A percentile compares a stretch with the other conserved stretches of the same genome.
Evolutionary conservation across 257 asterid species (phyloP).

Genomic region (Rhazya stricta): DNA sequence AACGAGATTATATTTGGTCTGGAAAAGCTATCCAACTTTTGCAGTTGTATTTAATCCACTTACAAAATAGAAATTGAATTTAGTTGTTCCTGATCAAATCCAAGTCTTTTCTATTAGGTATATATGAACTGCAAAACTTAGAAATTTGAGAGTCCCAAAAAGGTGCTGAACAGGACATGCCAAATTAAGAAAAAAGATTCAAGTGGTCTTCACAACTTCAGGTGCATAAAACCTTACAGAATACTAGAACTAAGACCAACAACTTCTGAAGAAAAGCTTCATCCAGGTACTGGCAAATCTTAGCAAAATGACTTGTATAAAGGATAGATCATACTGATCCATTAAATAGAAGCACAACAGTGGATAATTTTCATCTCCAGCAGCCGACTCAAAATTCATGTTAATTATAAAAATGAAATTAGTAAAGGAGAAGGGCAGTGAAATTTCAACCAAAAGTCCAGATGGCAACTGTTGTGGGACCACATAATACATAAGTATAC

Average conservation of each 20-base stretch:
- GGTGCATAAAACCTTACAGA: neutral
- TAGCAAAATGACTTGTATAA: neutral
- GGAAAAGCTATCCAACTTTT: neutral
- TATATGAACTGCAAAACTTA: neutral
- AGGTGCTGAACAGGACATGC: too few relatives aligned
- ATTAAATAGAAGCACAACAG: neutral
- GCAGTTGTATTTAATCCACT: neutral
- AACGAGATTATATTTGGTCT: too few relatives aligned
- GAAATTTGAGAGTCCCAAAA: neutral
- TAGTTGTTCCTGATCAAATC: neutral
- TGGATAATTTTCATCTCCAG: neutral
- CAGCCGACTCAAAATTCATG: neutral
- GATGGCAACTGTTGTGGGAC: neutral
- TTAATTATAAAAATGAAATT: too few relatives aligned
- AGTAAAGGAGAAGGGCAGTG: neutral
- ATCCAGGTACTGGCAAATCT: neutral
- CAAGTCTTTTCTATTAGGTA: too few relatives aligned
- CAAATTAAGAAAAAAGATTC: neutral
- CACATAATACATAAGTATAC: neutral
- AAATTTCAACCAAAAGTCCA: neutral
- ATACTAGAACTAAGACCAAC: neutral
- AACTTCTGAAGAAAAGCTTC: neutral
- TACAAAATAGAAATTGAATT: constrained; percentile 1
- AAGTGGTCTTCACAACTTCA: neutral
- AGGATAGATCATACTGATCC: neutral